These are phyloP conservation scores for Puccinia sorghi DNA, from an alignment of 1,284 basidiomycete genomes.

Conservation along the genomic window DNA sequence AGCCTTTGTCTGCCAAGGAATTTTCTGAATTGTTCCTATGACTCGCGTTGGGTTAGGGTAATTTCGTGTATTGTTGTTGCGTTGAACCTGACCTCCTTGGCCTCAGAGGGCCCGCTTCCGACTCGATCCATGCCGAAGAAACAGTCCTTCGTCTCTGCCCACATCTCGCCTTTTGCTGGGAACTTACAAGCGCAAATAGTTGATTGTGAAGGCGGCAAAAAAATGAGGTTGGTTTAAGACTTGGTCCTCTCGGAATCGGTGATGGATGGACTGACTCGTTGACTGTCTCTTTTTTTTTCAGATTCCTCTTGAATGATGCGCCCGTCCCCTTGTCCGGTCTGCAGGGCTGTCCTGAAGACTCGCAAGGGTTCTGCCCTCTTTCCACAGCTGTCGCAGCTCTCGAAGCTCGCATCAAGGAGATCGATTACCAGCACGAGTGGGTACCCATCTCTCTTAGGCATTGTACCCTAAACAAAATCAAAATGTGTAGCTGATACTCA, in stretches of 20 bases:
- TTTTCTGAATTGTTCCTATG: neutral
- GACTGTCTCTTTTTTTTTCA: neutral
- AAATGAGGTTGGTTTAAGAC: constrained; percentile 19
- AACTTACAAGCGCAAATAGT: constrained; percentile 68
- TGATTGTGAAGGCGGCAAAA: constrained; percentile 58
- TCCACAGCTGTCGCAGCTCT: constrained; percentile 26
- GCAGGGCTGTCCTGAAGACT: constrained; percentile 24
- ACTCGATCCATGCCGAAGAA: constrained; percentile 69
- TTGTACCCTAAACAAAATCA: constrained; percentile 45
- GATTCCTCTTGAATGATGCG: constrained; percentile 46
- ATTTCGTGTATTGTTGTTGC: constrained; percentile 61
- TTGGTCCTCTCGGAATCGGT: neutral
- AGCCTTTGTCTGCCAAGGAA: neutral
- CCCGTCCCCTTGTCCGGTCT: constrained; percentile 45
- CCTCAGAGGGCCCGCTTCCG: constrained; percentile 69
- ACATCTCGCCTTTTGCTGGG: constrained; percentile 65
- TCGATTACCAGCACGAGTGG: constrained; percentile 46
- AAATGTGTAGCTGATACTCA: neutral
- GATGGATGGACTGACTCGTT: neutral
- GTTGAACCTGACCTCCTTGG: constrained; percentile 70
- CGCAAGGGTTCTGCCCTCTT: constrained; percentile 39
- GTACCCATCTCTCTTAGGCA: neutral
- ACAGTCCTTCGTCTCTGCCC: constrained; percentile 62
- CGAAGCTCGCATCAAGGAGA: constrained; percentile 29
- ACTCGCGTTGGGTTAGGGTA: constrained; percentile 43